Evolutionary conservation across 2,329 filamentous ascomycete genomes (phyloP), one percentile per base, ranked within the genome.

Genomic region (Claviceps pusilla): DNA sequence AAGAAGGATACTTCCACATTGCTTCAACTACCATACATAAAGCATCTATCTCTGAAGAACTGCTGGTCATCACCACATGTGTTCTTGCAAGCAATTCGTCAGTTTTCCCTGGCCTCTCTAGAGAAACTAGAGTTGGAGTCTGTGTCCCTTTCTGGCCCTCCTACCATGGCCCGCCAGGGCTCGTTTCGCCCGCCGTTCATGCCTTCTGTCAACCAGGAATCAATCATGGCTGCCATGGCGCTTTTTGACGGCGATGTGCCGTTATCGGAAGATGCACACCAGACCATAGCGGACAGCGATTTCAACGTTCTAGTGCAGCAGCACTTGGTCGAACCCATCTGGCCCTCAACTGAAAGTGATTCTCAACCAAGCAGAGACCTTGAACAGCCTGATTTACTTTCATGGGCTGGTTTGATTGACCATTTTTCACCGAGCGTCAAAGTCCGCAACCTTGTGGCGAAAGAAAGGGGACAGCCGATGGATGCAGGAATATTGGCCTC

Each of bases 1-100:
- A 63, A 41, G 63, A 16, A 62, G 11, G 61, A 65, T 16, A 61
- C 64, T 42, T 61, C 69, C 0, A 63, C 68, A 33, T 55, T 82
- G 6, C 63, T 83, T n/a, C 64, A 65, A 1, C 73, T 88, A 48
- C 78, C 77, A 3, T 65, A 78, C 59, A 65, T 87, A 29, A 71
- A 78, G 56, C 70, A 79, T 51, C 65, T 88, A 2, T 82, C 76
- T 0, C 68, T 87, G 9, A 79, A 79, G 59, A 87, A 87, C 60
- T 86, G 83, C 66, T 87, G 83, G 82, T 69, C 80, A 12, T 76
- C 76, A 3, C 83, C 84, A 0, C 70, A 48, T n/a, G 76, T 45
- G 71, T 80, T 1, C 70, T 62, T 75, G 37, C 68, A 73, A 11
- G 72, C 82, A 52, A 67, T 82, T 55, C 67, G 68, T 2, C 63